A percentile compares a stretch with the other conserved stretches of the same genome.
Evolutionary conservation across 805 yeast genomes (phyloP).

Genomic region (Myxozyma geophila): DNA sequence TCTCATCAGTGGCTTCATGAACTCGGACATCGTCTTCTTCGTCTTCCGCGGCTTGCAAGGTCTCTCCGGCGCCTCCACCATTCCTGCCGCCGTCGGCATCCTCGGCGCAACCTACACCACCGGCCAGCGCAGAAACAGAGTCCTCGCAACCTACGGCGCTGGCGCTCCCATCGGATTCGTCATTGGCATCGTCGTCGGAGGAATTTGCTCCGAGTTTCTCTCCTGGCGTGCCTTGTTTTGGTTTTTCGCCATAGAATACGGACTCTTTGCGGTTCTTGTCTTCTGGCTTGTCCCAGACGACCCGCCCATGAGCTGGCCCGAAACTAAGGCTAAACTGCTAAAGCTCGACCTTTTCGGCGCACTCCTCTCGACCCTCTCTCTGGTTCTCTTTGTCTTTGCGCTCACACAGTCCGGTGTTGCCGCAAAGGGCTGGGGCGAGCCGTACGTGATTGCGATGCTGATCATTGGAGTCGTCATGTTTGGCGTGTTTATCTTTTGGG

Average conservation of each 20-base stretch:
- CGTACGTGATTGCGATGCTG: constrained; percentile 52
- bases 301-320: constrained; percentile 43
- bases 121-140: constrained; percentile 23
- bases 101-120: constrained; percentile 46
- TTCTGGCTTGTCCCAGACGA: constrained; percentile 47
- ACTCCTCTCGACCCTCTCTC: constrained; percentile 48
- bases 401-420: constrained; percentile 52
- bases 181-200: constrained; percentile 51
- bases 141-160: constrained; percentile 48
- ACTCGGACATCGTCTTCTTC: constrained; percentile 45
- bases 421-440: constrained; percentile 51
- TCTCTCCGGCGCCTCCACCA: constrained; percentile 49
- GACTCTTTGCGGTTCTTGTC: constrained; percentile 41
- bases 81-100: constrained; percentile 56
- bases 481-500: constrained; percentile 48
- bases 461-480: constrained; percentile 50
- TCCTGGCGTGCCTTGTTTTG: constrained; percentile 52
- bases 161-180: constrained; percentile 57
- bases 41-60: constrained; percentile 54
- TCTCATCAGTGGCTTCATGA: constrained; percentile 45
- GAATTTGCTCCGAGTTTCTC: constrained; percentile 49
- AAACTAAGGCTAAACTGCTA: constrained; percentile 46
- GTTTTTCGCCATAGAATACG: constrained; percentile 50
- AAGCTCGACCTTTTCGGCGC: constrained; percentile 54
- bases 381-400: constrained; percentile 52